These are phyloP conservation scores for Aspergillus puulaauensis DNA, from an alignment of 2,329 filamentous ascomycete species.

Conservation along the genomic window DNA sequence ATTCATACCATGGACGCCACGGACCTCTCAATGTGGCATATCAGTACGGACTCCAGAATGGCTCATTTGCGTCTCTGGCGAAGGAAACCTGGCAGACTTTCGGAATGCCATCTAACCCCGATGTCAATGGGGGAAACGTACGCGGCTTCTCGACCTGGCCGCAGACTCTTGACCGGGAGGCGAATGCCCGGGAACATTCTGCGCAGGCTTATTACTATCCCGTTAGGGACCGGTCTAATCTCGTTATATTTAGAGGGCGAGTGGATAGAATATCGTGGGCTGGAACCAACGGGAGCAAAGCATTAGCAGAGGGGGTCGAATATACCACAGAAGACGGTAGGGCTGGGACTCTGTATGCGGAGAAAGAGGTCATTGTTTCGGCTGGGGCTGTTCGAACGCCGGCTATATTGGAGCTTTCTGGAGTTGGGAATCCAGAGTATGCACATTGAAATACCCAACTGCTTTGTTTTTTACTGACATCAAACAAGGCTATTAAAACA, in stretches of 20 bases:
- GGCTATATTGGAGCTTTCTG: conserved; percentile 59
- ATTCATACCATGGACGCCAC: conserved; percentile 23
- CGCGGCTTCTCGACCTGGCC: conserved; percentile 46
- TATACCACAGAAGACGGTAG: conserved; percentile 27
- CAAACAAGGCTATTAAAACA: conserved; percentile 24
- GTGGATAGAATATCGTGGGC: conserved; percentile 13
- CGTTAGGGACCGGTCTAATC: conserved; percentile 40
- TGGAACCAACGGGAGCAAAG: not conserved
- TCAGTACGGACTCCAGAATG: conserved; percentile 18
- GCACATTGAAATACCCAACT: not conserved
- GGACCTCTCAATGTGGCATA: not conserved
- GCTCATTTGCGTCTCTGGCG: conserved; percentile 26
- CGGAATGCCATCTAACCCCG: conserved; percentile 40
- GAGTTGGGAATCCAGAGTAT: conserved; percentile 49
- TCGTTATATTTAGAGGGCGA: conserved; percentile 32
- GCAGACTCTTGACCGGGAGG: conserved; percentile 40
- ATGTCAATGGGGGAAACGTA: conserved; percentile 46
- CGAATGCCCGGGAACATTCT: conserved; percentile 46
- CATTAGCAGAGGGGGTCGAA: not conserved
- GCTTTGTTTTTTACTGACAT: not conserved
- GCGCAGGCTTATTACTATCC: conserved; percentile 51
- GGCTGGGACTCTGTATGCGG: conserved; percentile 29
- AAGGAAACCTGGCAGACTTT: conserved; percentile 35
- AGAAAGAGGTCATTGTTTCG: conserved; percentile 58
- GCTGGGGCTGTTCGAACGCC: conserved; percentile 59